phyloP scores from a whole-genome alignment of 441 rosid genomes.

The Pelargonium citronellum region DNA sequence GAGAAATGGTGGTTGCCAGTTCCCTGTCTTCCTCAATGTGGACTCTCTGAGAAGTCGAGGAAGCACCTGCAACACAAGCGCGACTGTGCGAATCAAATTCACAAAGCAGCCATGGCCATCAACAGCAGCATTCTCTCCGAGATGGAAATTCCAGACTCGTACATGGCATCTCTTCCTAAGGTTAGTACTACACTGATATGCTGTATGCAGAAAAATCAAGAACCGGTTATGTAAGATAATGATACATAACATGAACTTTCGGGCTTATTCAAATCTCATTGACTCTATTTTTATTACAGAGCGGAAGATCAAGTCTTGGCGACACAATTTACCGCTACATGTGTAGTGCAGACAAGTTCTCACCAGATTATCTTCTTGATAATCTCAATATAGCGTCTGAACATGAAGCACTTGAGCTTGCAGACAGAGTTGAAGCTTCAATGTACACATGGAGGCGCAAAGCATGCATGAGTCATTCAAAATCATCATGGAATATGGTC shows the following conservation, averaged over 20 bases:
- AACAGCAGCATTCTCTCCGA: conserved; percentile 53
- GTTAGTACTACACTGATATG: conserved; percentile 23
- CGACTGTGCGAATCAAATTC: conserved; percentile 56
- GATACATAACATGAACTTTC: too few species aligned
- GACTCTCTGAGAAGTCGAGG: conserved; percentile 53
- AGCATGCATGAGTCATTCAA: conserved; percentile 49
- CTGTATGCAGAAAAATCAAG: too few species aligned
- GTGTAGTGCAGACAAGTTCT: conserved; percentile 40
- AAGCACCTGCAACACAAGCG: conserved; percentile 46
- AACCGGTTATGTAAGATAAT: too few species aligned
- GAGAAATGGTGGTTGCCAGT: conserved; percentile 81
- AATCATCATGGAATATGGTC: conserved; percentile 60
- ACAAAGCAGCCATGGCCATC: conserved; percentile 68
- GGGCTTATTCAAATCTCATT: too few species aligned
- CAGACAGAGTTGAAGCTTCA: conserved; percentile 56
- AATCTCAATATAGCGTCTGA: conserved; percentile 46
- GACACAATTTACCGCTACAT: conserved; percentile 53
- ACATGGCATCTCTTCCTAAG: conserved; percentile 57
- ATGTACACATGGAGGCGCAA: conserved; percentile 73
- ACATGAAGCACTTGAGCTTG: conserved; percentile 63
- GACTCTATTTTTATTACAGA: conserved; percentile 24
- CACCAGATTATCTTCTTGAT: conserved; percentile 53
- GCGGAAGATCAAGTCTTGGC: conserved; percentile 56
- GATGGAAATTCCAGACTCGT: conserved; percentile 67
- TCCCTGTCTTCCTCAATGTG: conserved; percentile 54